phyloP scores from a whole-genome alignment of 768 basidiomycete genomes.

The Amanita rimosa region DNA sequence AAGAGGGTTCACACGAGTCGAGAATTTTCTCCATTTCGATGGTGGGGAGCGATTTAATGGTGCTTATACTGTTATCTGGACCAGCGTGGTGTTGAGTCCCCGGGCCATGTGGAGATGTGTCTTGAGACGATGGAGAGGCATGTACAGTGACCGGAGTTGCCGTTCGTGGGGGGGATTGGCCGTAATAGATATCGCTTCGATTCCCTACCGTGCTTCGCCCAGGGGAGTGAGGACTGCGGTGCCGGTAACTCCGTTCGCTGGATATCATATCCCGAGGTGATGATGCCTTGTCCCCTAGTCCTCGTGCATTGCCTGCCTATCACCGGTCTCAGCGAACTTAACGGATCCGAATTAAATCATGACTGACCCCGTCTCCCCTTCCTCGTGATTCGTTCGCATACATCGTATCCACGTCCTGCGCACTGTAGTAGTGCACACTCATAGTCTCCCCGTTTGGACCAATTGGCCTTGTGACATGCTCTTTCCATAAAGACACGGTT shows the following conservation, averaged over 20 bases:
- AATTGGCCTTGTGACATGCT: slow-evolving; percentile 34
- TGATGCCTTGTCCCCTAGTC: neutral
- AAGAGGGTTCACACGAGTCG: slow-evolving; percentile 50
- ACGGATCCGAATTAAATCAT: neutral
- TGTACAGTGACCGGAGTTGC: slow-evolving; percentile 16
- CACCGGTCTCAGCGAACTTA: neutral
- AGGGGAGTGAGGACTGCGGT: neutral
- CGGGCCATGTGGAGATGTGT: neutral
- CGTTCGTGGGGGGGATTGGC: neutral
- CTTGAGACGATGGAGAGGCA: neutral
- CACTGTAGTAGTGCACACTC: slow-evolving; percentile 34
- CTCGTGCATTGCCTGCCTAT: neutral
- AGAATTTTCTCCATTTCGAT: slow-evolving; percentile 43
- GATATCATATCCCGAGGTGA: neutral
- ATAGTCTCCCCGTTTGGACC: slow-evolving; percentile 24
- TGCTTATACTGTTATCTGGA: slow-evolving; percentile 26
- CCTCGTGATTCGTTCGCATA: slow-evolving; percentile 4
- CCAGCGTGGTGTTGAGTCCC: neutral
- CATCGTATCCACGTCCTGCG: slow-evolving; percentile 13
- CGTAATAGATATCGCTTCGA: neutral
- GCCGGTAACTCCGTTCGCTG: neutral
- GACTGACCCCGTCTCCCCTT: neutral
- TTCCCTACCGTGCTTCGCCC: neutral
- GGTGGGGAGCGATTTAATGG: slow-evolving; percentile 23
- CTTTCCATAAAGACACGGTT: slow-evolving; percentile 45